A percentile compares a stretch with the other conserved stretches of the same genome.
Evolutionary conservation across 805 yeast genomes (phyloP).

Genomic region (Starmerella apicola): DNA sequence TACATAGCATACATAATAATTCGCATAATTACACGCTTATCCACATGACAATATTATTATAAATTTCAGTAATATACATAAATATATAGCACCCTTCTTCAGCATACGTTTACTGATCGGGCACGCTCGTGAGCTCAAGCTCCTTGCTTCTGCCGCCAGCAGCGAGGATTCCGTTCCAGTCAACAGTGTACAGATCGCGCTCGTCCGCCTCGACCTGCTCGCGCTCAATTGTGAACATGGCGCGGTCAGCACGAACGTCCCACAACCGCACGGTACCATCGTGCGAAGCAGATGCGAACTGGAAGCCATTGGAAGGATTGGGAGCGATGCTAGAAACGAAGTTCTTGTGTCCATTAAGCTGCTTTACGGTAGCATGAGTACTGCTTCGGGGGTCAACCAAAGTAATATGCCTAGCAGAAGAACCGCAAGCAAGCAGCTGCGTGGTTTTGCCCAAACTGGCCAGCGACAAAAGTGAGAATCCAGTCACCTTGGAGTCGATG

Average conservation of each 20-base stretch:
- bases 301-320: constrained; percentile 64
- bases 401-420: constrained; percentile 93
- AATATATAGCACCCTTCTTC: not conserved
- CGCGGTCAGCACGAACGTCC: constrained; percentile 81
- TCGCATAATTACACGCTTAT: too few relatives aligned
- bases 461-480: constrained; percentile 69
- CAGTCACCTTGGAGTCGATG: constrained; percentile 78
- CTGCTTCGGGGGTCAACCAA: constrained; percentile 80
- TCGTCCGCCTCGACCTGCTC: constrained; percentile 35
- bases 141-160: constrained; percentile 93
- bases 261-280: constrained; percentile 92
- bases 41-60: not conserved
- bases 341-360: constrained; percentile 79
- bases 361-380: constrained; percentile 47
- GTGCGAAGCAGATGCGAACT: constrained; percentile 85
- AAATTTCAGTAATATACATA: not conserved
- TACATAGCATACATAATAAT: not conserved
- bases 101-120: constrained; percentile 17
- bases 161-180: constrained; percentile 76
- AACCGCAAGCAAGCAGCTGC: constrained; percentile 71
- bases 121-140: constrained; percentile 60
- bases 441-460: constrained; percentile 54
- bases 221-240: constrained; percentile 73
- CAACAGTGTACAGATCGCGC: constrained; percentile 71
- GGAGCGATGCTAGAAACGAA: constrained; percentile 72